These are phyloP conservation scores for Warburgia ugandensis DNA, from an alignment of 164 flowering plant species.

Conservation along the genomic window DNA sequence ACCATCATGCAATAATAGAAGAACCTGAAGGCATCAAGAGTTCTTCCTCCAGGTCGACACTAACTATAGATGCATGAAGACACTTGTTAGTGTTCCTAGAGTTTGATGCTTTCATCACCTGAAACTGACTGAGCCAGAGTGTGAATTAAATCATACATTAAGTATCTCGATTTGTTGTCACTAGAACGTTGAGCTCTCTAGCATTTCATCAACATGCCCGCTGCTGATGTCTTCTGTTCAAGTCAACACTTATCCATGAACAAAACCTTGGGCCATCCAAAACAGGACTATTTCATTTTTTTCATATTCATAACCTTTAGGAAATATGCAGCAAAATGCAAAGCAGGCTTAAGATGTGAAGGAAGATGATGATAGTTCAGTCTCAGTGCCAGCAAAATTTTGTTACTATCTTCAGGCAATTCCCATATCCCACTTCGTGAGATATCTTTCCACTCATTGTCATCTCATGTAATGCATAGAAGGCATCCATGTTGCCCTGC, in stretches of 20 bases:
- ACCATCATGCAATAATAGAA: no score
- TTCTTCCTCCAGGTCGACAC: no score
- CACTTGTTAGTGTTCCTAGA: no score
- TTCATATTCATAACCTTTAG: background rate
- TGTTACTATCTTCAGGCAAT: background rate
- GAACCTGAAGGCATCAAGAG: no score
- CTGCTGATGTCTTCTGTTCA: no score
- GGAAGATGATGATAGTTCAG: conserved; percentile 1
- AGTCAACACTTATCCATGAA: background rate
- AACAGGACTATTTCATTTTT: background rate
- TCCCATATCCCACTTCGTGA: background rate
- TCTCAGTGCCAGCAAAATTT: background rate
- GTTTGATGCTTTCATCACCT: no score
- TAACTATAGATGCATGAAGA: no score
- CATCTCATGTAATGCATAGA: background rate
- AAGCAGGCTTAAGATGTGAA: conserved; percentile 4
- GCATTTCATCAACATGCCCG: no score
- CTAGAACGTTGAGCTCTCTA: no score
- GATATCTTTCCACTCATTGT: background rate
- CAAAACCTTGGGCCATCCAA: conserved; percentile 5
- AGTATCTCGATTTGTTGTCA: no score
- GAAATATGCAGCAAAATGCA: background rate
- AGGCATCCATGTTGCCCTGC: background rate
- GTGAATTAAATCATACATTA: no score
- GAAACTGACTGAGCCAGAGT: no score